Evolutionary conservation across 306 rosid species (phyloP).

Genomic region (Acacia confusa): DNA sequence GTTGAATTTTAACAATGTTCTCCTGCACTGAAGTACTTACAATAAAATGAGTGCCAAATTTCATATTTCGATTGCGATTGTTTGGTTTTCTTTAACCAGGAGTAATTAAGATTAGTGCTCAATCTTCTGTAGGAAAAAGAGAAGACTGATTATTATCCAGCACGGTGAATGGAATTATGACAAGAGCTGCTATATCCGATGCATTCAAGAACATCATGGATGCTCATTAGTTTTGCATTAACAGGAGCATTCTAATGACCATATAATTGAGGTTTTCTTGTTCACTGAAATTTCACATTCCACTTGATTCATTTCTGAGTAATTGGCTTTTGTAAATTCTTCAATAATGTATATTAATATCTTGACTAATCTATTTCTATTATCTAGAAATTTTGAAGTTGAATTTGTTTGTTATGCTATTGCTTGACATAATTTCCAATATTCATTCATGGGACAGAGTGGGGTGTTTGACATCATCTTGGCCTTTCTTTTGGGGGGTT

Average conservation of each 20-base stretch:
- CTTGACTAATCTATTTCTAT: neutral
- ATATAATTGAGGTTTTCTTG: neutral
- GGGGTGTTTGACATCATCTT: constrained; percentile 17
- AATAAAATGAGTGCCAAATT: neutral
- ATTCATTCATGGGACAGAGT: neutral
- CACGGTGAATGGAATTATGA: neutral
- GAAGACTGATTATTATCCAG: constrained; percentile 15
- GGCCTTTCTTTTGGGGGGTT: neutral
- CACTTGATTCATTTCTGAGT: neutral
- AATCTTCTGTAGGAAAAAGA: constrained; percentile 11
- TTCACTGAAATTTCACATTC: neutral
- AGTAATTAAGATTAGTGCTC: neutral
- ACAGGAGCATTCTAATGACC: constrained; percentile 6
- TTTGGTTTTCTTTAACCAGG: neutral
- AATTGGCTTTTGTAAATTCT: constrained; percentile 8
- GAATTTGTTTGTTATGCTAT: constrained; percentile 1
- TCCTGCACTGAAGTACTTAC: neutral
- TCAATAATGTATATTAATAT: neutral
- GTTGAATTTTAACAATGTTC: constrained; percentile 1
- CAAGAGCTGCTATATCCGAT: neutral
- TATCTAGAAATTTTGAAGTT: constrained; percentile 9
- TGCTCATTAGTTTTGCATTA: constrained; percentile 14
- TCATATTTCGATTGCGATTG: neutral
- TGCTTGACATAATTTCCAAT: neutral
- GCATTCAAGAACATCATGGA: constrained; percentile 6